Conservation (phyloP, 768 basidiomycete genomes). For the Psilocybe azurescens region DNA sequence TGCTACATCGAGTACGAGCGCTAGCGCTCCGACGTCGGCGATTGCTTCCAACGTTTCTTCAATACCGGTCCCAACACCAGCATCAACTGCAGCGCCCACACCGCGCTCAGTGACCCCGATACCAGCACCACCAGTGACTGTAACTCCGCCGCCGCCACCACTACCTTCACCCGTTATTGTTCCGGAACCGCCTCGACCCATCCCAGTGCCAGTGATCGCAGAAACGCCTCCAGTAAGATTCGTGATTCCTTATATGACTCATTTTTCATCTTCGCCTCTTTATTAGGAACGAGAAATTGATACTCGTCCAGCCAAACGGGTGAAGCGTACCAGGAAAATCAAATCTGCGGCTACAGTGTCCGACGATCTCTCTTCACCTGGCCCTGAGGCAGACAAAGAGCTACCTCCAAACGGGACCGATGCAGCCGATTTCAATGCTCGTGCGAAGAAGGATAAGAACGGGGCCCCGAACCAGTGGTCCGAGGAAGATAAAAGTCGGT, state of each 20-base stretch:
- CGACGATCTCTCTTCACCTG: slow-evolving; percentile 39
- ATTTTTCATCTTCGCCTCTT: background rate
- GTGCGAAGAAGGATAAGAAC: slow-evolving; percentile 31
- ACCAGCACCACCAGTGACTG: background rate
- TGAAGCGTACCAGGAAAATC: slow-evolving; percentile 44
- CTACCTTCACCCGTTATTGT: slow-evolving; percentile 1
- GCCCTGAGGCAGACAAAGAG: slow-evolving; percentile 21
- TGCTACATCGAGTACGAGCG: background rate
- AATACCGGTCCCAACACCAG: background rate
- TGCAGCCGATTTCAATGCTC: slow-evolving; percentile 26
- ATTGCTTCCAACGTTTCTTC: slow-evolving; percentile 8
- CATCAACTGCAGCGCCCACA: slow-evolving; percentile 8
- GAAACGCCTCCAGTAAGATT: slow-evolving; percentile 20
- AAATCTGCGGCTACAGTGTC: slow-evolving; percentile 47
- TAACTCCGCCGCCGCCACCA: background rate
- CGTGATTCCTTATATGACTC: background rate
- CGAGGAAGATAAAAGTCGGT: slow-evolving; percentile 68
- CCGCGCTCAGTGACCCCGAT: slow-evolving; percentile 2
- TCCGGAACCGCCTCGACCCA: slow-evolving; percentile 3
- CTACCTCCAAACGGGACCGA: slow-evolving; percentile 30
- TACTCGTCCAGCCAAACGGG: slow-evolving; percentile 42
- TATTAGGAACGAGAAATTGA: slow-evolving; percentile 35
- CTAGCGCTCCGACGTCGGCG: slow-evolving; percentile 10
- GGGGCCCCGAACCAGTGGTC: slow-evolving; percentile 54
- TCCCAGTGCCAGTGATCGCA: slow-evolving; percentile 5